A percentile compares a stretch with the other conserved stretches of the same genome.
Evolutionary conservation across 2,329 filamentous ascomycete genomes (phyloP).

Genomic region (Paecilomyces dactylethromorphus): DNA sequence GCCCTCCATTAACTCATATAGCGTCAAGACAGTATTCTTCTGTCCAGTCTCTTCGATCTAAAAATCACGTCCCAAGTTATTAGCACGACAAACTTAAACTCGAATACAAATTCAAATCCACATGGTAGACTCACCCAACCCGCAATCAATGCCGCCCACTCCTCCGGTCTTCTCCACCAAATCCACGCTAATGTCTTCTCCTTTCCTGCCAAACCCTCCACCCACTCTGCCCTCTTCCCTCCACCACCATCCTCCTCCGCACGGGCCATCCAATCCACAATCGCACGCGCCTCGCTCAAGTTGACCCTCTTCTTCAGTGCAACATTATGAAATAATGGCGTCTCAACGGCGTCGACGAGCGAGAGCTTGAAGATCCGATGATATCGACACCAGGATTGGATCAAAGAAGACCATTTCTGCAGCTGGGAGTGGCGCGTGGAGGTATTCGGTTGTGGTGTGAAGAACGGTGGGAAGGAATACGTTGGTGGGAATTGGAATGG

Average conservation of each 20-base stretch:
- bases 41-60: conserved; percentile 75
- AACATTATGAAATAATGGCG: conserved; percentile 51
- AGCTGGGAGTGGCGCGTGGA: conserved; percentile 48
- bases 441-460: conserved; percentile 42
- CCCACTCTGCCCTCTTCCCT: conserved; percentile 53
- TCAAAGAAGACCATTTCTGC: conserved; percentile 76
- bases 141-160: conserved; percentile 78
- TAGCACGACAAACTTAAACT: background rate
- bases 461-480: conserved; percentile 49
- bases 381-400: conserved; percentile 76
- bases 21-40: conserved; percentile 78
- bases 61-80: background rate
- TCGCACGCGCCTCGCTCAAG: conserved; percentile 45
- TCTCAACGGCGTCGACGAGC: conserved; percentile 54
- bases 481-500: conserved; percentile 35
- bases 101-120: too few relatives aligned
- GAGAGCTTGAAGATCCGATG: conserved; percentile 70
- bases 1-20: conserved; percentile 88
- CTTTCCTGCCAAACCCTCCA: conserved; percentile 28
- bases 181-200: conserved; percentile 61
- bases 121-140: conserved; percentile 50
- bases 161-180: conserved; percentile 80
- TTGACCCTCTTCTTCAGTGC: conserved; percentile 39
- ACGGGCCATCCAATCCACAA: conserved; percentile 52
- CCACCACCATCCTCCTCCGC: conserved; percentile 39